A percentile compares a stretch with the other conserved stretches of the same genome.
phyloP scores from a whole-genome alignment of 176 grass and related monocot species.

The Poa annua region DNA sequence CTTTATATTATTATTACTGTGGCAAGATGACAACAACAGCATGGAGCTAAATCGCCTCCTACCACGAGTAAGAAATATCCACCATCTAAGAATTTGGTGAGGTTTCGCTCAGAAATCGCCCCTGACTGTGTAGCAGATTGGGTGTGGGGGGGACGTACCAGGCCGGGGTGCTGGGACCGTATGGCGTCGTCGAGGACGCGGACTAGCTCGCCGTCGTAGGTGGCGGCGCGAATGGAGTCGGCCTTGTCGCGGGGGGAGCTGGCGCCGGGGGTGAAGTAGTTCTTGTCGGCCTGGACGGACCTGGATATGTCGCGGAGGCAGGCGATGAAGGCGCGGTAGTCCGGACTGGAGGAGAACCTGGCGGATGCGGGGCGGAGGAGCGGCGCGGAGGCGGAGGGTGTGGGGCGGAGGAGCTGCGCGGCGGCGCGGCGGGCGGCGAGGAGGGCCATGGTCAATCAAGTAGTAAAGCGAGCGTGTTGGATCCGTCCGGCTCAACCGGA shows the following conservation, averaged over 20 bases:
- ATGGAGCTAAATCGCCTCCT: background rate
- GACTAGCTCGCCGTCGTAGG: slow-evolving; percentile 47
- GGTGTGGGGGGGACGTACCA: slow-evolving; percentile 30
- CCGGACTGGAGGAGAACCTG: slow-evolving; percentile 56
- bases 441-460: background rate
- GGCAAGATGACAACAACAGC: background rate
- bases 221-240: background rate
- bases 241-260: slow-evolving; percentile 3
- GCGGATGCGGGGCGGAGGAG: slow-evolving; percentile 18
- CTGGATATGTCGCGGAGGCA: background rate
- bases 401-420: slow-evolving; percentile 29
- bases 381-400: slow-evolving; percentile 1
- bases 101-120: background rate
- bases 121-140: background rate
- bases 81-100: too few species aligned
- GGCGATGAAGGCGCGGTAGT: background rate
- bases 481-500: too few species aligned
- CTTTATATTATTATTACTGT: background rate
- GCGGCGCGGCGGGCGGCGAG: slow-evolving; percentile 29
- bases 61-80: too few species aligned
- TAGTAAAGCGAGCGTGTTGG: too few species aligned
- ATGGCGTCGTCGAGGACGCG: slow-evolving; percentile 50
- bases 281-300: background rate
- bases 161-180: slow-evolving; percentile 42
- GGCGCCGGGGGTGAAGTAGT: background rate